phyloP scores from a whole-genome alignment of 2,329 filamentous ascomycete genomes.

The Colletotrichum agaves region DNA sequence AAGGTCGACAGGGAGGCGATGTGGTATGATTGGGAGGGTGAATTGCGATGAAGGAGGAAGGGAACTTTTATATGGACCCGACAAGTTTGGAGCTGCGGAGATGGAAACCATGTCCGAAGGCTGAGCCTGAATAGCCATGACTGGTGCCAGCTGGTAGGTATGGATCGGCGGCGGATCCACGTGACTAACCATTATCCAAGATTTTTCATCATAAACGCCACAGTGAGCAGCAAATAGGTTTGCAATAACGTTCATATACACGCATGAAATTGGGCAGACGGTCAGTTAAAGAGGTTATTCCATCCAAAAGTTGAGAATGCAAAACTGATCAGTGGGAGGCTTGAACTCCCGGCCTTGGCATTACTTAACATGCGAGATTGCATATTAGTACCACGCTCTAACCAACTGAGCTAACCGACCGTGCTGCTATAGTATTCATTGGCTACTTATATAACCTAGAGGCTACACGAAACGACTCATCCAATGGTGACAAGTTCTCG shows the following conservation, averaged over 20 bases:
- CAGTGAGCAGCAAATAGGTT: too few species aligned
- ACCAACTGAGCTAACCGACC: slow-evolving; percentile 38
- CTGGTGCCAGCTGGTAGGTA: neutral
- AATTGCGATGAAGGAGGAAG: slow-evolving; percentile 21
- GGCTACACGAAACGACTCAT: too few species aligned
- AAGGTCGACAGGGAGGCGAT: slow-evolving; percentile 12
- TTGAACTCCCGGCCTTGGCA: slow-evolving; percentile 37
- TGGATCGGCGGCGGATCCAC: neutral
- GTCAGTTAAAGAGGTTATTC: neutral
- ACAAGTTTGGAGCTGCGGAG: slow-evolving; percentile 21
- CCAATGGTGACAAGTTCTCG: too few species aligned
- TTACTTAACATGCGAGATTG: slow-evolving; percentile 12
- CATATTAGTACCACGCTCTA: slow-evolving; percentile 38
- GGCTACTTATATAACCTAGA: too few species aligned
- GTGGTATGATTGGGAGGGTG: slow-evolving; percentile 14
- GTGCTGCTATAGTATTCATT: fast-evolving
- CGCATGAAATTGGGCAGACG: neutral
- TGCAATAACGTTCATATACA: too few species aligned
- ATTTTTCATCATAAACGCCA: too few species aligned
- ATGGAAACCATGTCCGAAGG: slow-evolving; percentile 9
- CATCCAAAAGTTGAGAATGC: neutral
- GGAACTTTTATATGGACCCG: slow-evolving; percentile 34
- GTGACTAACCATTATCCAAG: neutral
- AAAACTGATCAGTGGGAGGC: slow-evolving; percentile 36
- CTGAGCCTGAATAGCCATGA: neutral